Base-by-base conservation (phyloP, 768 basidiomycete species). In the Calvatia gigantea region DNA sequence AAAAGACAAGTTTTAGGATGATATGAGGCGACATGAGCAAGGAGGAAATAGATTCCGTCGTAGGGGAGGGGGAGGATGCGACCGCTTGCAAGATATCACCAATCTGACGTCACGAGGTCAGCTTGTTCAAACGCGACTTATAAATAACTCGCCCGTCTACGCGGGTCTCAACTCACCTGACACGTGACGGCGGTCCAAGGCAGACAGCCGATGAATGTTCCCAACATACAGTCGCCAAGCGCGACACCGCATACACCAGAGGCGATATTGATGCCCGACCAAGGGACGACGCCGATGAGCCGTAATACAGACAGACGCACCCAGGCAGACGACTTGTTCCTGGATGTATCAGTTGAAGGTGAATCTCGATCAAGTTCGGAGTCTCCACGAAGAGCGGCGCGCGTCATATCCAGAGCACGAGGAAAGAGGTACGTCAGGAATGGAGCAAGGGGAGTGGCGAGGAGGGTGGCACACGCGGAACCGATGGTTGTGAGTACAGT, bases 231-330 rank as follows among this genome's bases (percentile, higher is more conserved):
- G 67, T 93, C 89, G 54, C 73, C 66, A 46, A 91, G 64, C 6
- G 84, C 73, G 14, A 98, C 92, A 31, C 89, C 88, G 62, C 89
- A 91, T 25, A 96, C 92, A 49, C 94, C 94, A 70, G 89, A 96
- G 42, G 94, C 94, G 56, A 98, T 89, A 69, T 98, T 98, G 77
- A 98, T 93, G 57, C 92, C 94, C 55, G 91, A 92, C 95, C 95
- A 98, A 4, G 95, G 95, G 3, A 97, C 92, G 52, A 98, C 84
- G 17, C 95, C 95, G 63, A 96, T 83, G 56, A 96, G 84, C 46
- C 95, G 84, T 59, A 98, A 81, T 56, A 96, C 82, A 2, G 93
- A 87, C 41, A 97, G 74, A 37, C 94, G 84, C 41, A 94, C 86
- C 94, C 95, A 97, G 2, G 85, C 70, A 8, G 78, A 70, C 5